These are phyloP conservation scores for Tephrocybe rancida DNA, from an alignment of 768 basidiomycete genomes.

Conservation along the genomic window DNA sequence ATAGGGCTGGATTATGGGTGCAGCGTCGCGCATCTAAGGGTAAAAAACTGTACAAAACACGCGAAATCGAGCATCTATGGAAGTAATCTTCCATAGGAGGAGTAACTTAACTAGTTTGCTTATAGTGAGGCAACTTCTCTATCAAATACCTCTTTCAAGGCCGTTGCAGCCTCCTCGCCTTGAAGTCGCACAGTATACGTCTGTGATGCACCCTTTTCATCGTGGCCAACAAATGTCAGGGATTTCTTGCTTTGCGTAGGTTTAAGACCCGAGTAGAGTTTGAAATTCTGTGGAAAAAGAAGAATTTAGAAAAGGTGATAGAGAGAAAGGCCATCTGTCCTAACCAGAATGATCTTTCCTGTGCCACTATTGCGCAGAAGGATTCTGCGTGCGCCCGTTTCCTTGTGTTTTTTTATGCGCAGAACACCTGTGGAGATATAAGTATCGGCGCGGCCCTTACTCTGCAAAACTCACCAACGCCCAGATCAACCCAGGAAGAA, in stretches of 20 bases:
- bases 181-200: slow-evolving; percentile 66
- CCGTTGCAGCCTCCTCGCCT: slow-evolving; percentile 57
- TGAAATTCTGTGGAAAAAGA: slow-evolving; percentile 62
- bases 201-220: slow-evolving; percentile 49
- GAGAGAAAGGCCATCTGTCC: slow-evolving; percentile 32
- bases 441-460: background rate
- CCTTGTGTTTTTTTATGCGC: slow-evolving; percentile 75
- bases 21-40: background rate
- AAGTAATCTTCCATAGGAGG: background rate
- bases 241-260: slow-evolving; percentile 52
- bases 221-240: slow-evolving; percentile 72
- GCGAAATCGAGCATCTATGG: background rate
- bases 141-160: slow-evolving; percentile 61
- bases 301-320: background rate
- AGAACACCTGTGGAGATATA: slow-evolving; percentile 52
- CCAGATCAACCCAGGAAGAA: slow-evolving; percentile 70
- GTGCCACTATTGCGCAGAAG: slow-evolving; percentile 74
- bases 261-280: slow-evolving; percentile 59
- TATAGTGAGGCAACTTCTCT: slow-evolving; percentile 59
- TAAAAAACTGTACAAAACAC: background rate
- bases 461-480: slow-evolving; percentile 52
- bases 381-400: slow-evolving; percentile 56
- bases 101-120: slow-evolving; percentile 18
- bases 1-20: background rate
- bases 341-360: slow-evolving; percentile 78